Conservation (phyloP, 2,329 filamentous ascomycete species). For the Claviceps humidiphila region DNA sequence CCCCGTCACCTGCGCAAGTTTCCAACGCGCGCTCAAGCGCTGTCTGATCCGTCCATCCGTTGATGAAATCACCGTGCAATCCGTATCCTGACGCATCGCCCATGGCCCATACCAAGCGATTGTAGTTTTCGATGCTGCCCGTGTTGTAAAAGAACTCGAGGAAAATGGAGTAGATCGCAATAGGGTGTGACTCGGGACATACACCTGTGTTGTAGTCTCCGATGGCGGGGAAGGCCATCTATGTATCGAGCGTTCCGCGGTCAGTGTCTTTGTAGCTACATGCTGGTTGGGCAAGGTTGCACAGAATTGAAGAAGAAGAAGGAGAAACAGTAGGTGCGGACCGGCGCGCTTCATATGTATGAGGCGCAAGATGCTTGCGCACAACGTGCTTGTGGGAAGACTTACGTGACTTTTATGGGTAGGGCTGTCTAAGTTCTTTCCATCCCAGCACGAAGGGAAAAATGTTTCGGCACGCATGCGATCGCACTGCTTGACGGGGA, state of each 20-base stretch:
- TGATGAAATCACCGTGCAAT: conserved; percentile 17
- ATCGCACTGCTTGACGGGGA: conserved; percentile 39
- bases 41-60: conserved; percentile 17
- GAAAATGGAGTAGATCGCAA: conserved; percentile 29
- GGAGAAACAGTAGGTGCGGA: not conserved
- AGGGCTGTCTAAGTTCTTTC: conserved; percentile 37
- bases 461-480: conserved; percentile 40
- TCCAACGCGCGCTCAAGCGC: conserved; percentile 13
- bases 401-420: conserved; percentile 43
- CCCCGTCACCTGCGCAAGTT: conserved; percentile 14
- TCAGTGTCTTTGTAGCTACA: not conserved
- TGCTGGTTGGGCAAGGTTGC: too few relatives aligned
- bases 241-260: not conserved
- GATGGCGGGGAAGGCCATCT: conserved; percentile 17
- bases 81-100: conserved; percentile 17
- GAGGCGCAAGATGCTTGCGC: too few relatives aligned
- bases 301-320: not conserved
- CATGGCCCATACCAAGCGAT: conserved; percentile 14
- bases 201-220: conserved; percentile 17
- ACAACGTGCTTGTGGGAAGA: not conserved
- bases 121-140: conserved; percentile 13
- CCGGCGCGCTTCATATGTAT: too few relatives aligned
- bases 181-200: conserved; percentile 28
- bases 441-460: conserved; percentile 53
- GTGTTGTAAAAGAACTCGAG: conserved; percentile 34